These are phyloP conservation scores for Bipolaris cookei DNA, from an alignment of 2,329 filamentous ascomycete species.

Conservation along the genomic window DNA sequence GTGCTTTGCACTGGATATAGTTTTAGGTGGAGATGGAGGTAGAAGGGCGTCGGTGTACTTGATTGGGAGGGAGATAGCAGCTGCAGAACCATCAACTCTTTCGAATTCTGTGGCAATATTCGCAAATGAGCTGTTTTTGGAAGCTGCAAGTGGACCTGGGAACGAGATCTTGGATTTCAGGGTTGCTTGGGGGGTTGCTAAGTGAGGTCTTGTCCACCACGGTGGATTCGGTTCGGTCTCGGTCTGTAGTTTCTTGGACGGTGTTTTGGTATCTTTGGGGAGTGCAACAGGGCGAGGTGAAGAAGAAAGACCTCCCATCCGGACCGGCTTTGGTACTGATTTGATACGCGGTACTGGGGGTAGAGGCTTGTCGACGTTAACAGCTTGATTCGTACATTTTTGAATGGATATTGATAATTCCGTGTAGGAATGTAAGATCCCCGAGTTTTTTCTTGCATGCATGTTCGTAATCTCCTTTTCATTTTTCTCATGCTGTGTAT, in stretches of 20 bases:
- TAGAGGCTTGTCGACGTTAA: conserved; percentile 23
- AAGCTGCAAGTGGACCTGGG: conserved; percentile 22
- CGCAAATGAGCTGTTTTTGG: conserved; percentile 3
- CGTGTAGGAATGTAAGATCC: conserved; percentile 14
- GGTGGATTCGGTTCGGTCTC: neutral
- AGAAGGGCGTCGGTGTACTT: conserved; percentile 2
- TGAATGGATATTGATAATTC: conserved; percentile 20
- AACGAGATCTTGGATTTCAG: conserved; percentile 36
- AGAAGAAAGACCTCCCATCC: neutral
- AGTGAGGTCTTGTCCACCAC: conserved; percentile 14
- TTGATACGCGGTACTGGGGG: conserved; percentile 19
- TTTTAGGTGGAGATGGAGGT: neutral
- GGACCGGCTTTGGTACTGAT: conserved; percentile 1
- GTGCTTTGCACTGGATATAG: neutral
- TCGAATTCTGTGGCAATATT: conserved; percentile 25
- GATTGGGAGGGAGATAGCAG: conserved; percentile 14
- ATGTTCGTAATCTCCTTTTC: neutral
- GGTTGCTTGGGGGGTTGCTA: conserved; percentile 3
- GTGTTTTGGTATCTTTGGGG: neutral
- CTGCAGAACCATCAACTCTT: conserved; percentile 23
- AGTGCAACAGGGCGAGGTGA: neutral
- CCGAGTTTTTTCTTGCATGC: conserved; percentile 3
- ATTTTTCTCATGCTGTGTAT: neutral
- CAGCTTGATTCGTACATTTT: neutral
- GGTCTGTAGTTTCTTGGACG: neutral